phyloP scores from a whole-genome alignment of 1,139 yeast genomes.

The Candida dubliniensis region DNA sequence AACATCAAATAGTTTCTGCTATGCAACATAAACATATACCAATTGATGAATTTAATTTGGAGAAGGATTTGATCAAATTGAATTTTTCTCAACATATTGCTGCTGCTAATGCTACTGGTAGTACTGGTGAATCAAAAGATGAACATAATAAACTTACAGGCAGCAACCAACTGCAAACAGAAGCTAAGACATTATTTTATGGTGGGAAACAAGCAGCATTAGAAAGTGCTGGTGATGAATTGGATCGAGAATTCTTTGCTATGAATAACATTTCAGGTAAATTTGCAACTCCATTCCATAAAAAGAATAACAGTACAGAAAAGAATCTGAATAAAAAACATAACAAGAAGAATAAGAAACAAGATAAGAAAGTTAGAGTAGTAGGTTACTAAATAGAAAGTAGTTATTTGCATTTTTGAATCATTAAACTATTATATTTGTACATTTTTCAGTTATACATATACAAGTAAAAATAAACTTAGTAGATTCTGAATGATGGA shows the following conservation, averaged over 20 bases:
- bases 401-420: not conserved
- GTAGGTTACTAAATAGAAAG: slow-evolving; percentile 31
- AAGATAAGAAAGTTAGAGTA: slow-evolving; percentile 48
- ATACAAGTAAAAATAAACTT: slow-evolving; percentile 32
- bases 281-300: slow-evolving; percentile 72
- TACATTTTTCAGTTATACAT: slow-evolving; percentile 5
- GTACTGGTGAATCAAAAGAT: slow-evolving; percentile 18
- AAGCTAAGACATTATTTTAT: slow-evolving; percentile 52
- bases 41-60: slow-evolving; percentile 56
- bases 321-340: slow-evolving; percentile 61
- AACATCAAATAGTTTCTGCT: slow-evolving; percentile 66
- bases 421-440: slow-evolving; percentile 4
- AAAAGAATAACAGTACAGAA: slow-evolving; percentile 25
- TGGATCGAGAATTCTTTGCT: slow-evolving; percentile 81
- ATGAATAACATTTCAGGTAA: slow-evolving; percentile 65
- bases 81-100: slow-evolving; percentile 77
- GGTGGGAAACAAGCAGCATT: slow-evolving; percentile 85
- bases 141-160: not conserved
- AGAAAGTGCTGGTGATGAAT: slow-evolving; percentile 72
- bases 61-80: slow-evolving; percentile 66
- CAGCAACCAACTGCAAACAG: too few species aligned
- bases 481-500: slow-evolving; percentile 99
- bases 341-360: slow-evolving; percentile 74
- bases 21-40: slow-evolving; percentile 54
- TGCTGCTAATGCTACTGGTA: slow-evolving; percentile 27